Base-by-base conservation (phyloP, 2,329 filamentous ascomycete species). In the Microsporum ferrugineum region DNA sequence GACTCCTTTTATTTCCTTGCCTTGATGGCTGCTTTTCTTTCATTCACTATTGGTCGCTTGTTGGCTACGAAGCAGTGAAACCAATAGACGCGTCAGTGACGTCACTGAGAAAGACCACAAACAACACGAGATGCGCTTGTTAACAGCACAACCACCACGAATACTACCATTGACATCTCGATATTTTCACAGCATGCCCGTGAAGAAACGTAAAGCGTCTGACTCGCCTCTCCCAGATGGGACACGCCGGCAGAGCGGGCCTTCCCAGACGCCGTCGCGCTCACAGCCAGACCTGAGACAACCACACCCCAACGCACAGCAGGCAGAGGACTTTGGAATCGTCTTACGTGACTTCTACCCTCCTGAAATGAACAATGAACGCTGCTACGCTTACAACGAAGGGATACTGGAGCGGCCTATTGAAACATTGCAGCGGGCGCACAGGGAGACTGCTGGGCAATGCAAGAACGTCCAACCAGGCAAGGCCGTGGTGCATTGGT, bases 401-500 rank as follows among this genome's bases (percentile, higher is more conserved):
- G 80, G 86, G 59, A 79, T 83, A 56, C 76, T 95, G 2, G 81
- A 85, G 2, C 84, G 88, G 0, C 91, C 91, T 0, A 87, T 95
- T 23, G 84, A 91, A 66, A 72, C 82, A 0, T 79, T 96, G 1
- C 71, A 84, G 4, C 71, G 76, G 0, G 84, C 85, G 0, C 77
- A 91, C 3, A 71, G 78, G 29, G 81, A 85, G 1, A 94, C 89
- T 0, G 73, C 78, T 1, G 67, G 73, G 0, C 71, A 74, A 39
- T 80, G 88, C 6, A 76, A 78, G 33, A 72, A 75, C 0, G 79
- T 88, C 10, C 64, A 75, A 1, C 75, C 80, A 0, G 82, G 82
- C 34, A 76, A 82, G 31, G 83, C 85, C 0, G 86, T 95, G 0
- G 82, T 95, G 0, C 89, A 95, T 73, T 96, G 91, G 91, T 96